These are phyloP conservation scores for Leccinum subgranulosum DNA, from an alignment of 768 basidiomycete genomes.

Conservation along the genomic window DNA sequence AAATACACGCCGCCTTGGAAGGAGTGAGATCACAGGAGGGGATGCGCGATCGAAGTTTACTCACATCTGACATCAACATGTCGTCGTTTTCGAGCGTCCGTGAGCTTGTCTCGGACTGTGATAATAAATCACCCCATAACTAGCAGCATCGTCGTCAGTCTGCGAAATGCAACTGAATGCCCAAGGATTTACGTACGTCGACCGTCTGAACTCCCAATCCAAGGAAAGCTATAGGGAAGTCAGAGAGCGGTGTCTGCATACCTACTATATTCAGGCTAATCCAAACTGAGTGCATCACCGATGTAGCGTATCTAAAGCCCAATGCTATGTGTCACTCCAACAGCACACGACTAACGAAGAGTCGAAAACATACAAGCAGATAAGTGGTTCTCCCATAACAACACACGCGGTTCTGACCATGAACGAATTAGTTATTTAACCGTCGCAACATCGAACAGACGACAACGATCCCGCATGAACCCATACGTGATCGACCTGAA, in stretches of 20 bases:
- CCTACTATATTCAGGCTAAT: slow-evolving; percentile 14
- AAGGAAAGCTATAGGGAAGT: slow-evolving; percentile 12
- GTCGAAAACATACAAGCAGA: slow-evolving; percentile 6
- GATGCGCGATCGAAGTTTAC: background rate
- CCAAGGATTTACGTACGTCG: slow-evolving; percentile 3
- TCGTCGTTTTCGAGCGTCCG: background rate
- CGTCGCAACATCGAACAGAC: background rate
- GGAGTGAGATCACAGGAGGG: background rate
- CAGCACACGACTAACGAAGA: background rate
- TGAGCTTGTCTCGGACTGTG: background rate
- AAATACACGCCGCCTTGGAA: slow-evolving; percentile 8
- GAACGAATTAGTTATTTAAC: background rate
- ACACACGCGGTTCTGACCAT: background rate
- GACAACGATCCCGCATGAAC: background rate
- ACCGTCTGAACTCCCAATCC: background rate
- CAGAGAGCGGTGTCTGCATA: background rate
- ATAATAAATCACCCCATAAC: slow-evolving; percentile 10
- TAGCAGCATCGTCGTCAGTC: slow-evolving; percentile 7
- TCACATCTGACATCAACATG: slow-evolving; percentile 3
- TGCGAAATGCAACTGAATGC: background rate
- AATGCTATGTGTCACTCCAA: background rate
- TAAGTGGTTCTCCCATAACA: background rate
- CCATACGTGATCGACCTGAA: slow-evolving; percentile 21
- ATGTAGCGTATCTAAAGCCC: slow-evolving; percentile 21
- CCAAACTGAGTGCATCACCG: slow-evolving; percentile 5